phyloP scores from a whole-genome alignment of 805 yeast species.

The Sporopachydermia lactativora region DNA sequence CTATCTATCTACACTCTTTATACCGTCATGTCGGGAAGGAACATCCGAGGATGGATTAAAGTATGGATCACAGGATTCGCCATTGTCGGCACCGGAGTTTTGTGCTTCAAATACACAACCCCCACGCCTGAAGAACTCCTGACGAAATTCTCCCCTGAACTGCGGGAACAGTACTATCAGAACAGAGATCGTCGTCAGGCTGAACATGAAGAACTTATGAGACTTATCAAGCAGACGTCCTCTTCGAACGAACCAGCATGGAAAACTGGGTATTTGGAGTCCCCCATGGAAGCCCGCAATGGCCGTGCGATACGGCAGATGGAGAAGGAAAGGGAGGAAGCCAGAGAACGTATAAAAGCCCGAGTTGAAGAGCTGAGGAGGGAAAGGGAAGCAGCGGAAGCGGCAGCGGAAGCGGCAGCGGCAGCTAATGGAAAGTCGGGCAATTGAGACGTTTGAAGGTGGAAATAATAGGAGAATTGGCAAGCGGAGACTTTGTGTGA shows the following conservation, averaged over 20 bases:
- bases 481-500: too few species aligned
- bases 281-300: conserved; percentile 46
- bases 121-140: conserved; percentile 72
- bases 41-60: conserved; percentile 29
- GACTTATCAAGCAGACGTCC: conserved; percentile 47
- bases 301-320: conserved; percentile 27
- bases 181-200: conserved; percentile 36
- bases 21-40: too few species aligned
- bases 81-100: conserved; percentile 58
- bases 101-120: conserved; percentile 56
- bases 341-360: conserved; percentile 23
- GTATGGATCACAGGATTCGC: conserved; percentile 48
- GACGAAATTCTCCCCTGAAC: conserved; percentile 62
- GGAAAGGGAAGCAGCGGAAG: conserved; percentile 28
- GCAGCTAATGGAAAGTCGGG: too few species aligned
- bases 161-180: conserved; percentile 58
- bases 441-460: too few species aligned
- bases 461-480: too few species aligned
- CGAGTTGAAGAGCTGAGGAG: conserved; percentile 21
- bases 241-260: conserved; percentile 67
- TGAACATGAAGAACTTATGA: conserved; percentile 60
- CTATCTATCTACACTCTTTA: too few species aligned
- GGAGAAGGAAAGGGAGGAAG: conserved; percentile 32
- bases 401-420: conserved; percentile 23
- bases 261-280: conserved; percentile 58